Base-by-base conservation (phyloP, 768 basidiomycete species). In the Trametes villosa region DNA sequence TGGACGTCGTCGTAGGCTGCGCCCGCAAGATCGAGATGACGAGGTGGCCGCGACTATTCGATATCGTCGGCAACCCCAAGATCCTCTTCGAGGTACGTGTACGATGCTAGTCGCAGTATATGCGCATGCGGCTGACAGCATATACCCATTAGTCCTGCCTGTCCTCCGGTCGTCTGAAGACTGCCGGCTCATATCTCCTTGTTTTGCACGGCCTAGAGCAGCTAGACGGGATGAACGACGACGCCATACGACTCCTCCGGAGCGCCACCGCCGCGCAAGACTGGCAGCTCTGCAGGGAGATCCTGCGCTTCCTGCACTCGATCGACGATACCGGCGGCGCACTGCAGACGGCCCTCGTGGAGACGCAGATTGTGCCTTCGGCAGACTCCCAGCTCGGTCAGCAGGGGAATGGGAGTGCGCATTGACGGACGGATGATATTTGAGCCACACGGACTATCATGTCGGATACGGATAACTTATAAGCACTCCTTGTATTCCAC, bases 11-110 rank as follows among this genome's bases (percentile, higher is more conserved):
- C 13, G 96, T 98, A 11, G 89, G 92, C 6, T 98, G 96, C 68
- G 96, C 97, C 20, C 81, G 97, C 53, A 99, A 99, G 78, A 98
- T 94, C 7, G 97, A 99, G 75, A 83, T 96, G 70, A 88, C 92
- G 4, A 76, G 90, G 51, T 99, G 97, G 97, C 83, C 84, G 46
- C 83, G 88, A 55, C 76, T 99, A 40, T 99, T 99, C 72, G 86
- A 86, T 56, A 82, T 92, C 33, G 95, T 96, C 3, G 97, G 97
- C 8, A 91, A 89, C 69, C 96, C 97, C 0, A 87, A 95, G 69
- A 78, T 83, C 4, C 78, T 99, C 36, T 98, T 98, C 69, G 96
- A 99, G 82, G 93, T 96, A 69, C 53, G 79, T 75, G 3, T 9
- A 27, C 17, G 0, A 66, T 20, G 60, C 54, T 44, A 17, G 7